Evolutionary conservation across 495 filamentous ascomycete species (phyloP).

Genomic region (Cudoniella acicularis): DNA sequence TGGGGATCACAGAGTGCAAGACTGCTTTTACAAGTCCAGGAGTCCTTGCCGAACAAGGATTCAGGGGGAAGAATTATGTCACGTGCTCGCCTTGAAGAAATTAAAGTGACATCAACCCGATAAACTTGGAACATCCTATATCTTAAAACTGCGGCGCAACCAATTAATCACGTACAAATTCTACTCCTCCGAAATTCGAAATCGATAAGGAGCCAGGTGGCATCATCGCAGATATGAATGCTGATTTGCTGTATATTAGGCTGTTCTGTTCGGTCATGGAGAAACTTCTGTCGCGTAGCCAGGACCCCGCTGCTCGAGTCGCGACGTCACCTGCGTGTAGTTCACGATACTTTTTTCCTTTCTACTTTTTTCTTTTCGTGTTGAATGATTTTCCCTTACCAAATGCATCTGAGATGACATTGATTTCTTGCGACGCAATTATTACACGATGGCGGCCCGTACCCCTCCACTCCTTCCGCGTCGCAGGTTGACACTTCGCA

Average conservation of each 20-base stretch:
- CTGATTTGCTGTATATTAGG: constrained; percentile 2
- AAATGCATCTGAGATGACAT: neutral
- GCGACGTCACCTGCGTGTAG: neutral
- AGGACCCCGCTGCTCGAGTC: neutral
- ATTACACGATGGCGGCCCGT: neutral
- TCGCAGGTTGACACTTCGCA: neutral
- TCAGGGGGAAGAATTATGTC: too few relatives aligned
- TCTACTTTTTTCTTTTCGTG: neutral
- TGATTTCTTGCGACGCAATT: neutral
- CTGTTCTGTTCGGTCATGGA: neutral
- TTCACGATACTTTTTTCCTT: neutral
- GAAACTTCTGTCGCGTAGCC: neutral
- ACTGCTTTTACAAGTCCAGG: too few relatives aligned
- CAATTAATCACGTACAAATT: neutral
- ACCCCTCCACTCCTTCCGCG: neutral
- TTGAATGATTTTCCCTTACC: neutral
- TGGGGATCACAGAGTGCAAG: too few relatives aligned
- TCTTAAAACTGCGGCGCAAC: neutral
- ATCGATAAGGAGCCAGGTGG: neutral
- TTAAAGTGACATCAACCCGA: neutral
- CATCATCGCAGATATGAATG: neutral
- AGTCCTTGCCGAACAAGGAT: too few relatives aligned
- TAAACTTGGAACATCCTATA: neutral
- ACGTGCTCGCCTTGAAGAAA: neutral
- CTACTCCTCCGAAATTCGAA: neutral